Evolutionary conservation across 139 green algal species (phyloP).

Genomic region (Chlorella sp.): DNA sequence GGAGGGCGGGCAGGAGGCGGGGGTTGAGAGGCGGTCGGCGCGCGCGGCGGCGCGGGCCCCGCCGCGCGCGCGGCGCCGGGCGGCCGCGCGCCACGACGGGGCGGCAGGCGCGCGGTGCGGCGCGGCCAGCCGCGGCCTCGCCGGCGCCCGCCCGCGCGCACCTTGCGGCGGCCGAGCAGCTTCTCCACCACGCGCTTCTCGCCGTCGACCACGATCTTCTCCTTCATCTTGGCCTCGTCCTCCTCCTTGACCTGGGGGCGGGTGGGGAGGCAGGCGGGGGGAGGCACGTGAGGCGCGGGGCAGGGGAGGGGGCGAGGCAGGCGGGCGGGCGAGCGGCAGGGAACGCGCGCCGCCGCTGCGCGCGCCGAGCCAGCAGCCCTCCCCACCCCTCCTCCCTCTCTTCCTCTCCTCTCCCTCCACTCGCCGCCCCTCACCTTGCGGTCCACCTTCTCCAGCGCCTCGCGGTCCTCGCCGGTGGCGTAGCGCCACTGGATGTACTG

Average conservation of each 20-base stretch:
- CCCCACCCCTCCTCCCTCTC: background rate
- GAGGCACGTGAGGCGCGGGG: background rate
- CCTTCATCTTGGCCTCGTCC: conserved; percentile 84
- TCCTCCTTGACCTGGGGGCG: conserved; percentile 68
- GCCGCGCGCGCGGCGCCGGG: too few species aligned
- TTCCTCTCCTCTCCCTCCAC: background rate
- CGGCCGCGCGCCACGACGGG: too few species aligned
- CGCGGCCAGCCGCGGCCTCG: too few species aligned
- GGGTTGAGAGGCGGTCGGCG: too few species aligned
- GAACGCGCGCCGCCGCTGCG: background rate
- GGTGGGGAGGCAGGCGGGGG: background rate
- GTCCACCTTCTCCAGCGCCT: conserved; percentile 65
- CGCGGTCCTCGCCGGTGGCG: conserved; percentile 70
- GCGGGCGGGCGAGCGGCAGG: background rate
- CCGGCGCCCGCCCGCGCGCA: too few species aligned
- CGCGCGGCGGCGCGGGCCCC: too few species aligned
- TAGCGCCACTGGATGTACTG: conserved; percentile 80
- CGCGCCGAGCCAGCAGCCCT: background rate
- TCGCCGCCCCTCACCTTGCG: conserved; percentile 29
- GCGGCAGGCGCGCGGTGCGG: too few species aligned
- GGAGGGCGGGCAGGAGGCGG: too few species aligned
- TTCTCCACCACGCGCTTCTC: conserved; percentile 57
- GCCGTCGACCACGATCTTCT: conserved; percentile 60
- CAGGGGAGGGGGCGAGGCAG: background rate
- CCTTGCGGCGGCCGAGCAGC: conserved; percentile 58